Percentiles rank a stretch among this genome's conserved stretches.
phyloP scores from a whole-genome alignment of 2,329 filamentous ascomycete genomes.

The Epichloe glyceriae region DNA sequence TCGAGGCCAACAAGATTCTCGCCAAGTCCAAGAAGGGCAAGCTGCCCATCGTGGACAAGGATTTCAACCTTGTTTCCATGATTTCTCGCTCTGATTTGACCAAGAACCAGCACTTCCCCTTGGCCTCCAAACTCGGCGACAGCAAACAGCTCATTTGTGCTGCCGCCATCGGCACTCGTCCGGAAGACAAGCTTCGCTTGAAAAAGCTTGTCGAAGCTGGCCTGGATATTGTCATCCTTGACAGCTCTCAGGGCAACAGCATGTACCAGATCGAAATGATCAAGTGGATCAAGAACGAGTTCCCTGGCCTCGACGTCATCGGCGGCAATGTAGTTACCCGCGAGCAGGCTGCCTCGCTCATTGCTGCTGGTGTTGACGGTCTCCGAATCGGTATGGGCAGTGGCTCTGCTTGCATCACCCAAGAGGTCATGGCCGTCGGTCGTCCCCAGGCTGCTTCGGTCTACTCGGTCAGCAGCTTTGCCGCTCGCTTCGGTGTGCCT shows the following conservation, averaged over 20 bases:
- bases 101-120: slow-evolving; percentile 95
- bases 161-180: slow-evolving; percentile 87
- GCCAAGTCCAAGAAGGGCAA: slow-evolving; percentile 97
- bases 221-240: slow-evolving; percentile 86
- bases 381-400: slow-evolving; percentile 98
- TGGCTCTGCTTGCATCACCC: slow-evolving; percentile 95
- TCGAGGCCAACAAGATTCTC: slow-evolving; percentile 85
- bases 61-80: slow-evolving; percentile 79
- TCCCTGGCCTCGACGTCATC: slow-evolving; percentile 82
- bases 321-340: slow-evolving; percentile 97
- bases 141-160: slow-evolving; percentile 97
- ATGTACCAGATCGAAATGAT: slow-evolving; percentile 99
- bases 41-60: slow-evolving; percentile 77
- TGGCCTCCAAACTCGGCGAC: slow-evolving; percentile 89
- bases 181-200: slow-evolving; percentile 80
- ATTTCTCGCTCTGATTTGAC: slow-evolving; percentile 91
- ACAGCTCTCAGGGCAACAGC: slow-evolving; percentile 95
- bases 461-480: slow-evolving; percentile 79
- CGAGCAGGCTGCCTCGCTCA: slow-evolving; percentile 85
- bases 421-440: slow-evolving; percentile 98
- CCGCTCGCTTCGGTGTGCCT: slow-evolving; percentile 84
- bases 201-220: slow-evolving; percentile 85
- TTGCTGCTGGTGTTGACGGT: slow-evolving; percentile 88
- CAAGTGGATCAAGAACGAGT: slow-evolving; percentile 83
- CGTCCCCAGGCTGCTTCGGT: slow-evolving; percentile 91